Base-by-base conservation (phyloP, 306 rosid species). In the Malus fusca region DNA sequence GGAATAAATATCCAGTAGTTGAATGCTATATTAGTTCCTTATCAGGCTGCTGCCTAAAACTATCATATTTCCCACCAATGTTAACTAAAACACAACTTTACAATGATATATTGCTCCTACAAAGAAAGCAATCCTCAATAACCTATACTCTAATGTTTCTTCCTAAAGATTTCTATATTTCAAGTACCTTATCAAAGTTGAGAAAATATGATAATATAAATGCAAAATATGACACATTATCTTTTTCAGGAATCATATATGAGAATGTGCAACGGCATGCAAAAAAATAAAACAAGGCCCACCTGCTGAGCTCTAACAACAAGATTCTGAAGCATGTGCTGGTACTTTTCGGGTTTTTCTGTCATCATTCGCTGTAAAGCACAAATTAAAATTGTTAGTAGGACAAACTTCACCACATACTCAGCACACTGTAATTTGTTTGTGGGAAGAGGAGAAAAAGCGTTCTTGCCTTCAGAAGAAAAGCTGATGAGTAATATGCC, bases 241-340 rank as follows among this genome's bases (percentile, higher is more conserved):
- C 66, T 17, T 66, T 66, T 66, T 37, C 51, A 40, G 56, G 51
- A 56, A 40, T 35, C 62, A 72, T 55, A 33, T 72, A 5, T 8
- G 42, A 71, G 56, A 19, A 35, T 31, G 68, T 59, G 55, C 37
- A 30, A 66, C 61, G 76, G 70, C 78, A 78, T 71, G 76, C 73
- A 75, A 71, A 63, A 75, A 44, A 83, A 66, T 68, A 74, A 69
- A 71, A 70, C 69, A 72, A 25, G 21, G n/a, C 76, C 78, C 88
- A 96, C 99, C 99, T 96, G 99, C 85, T 96, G 99, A 81, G 99
- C 99, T 86, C 88, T 89, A 68, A 92, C 91, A 62, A 96, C 86
- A 72, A 96, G 98, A 88, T 86, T 92, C 82, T 96, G 98, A 85
- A 96, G 97, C 93, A 92, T 90, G 83, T 90, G 80, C 61, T 96